A percentile compares a stretch with the other conserved stretches of the same genome.
Evolutionary conservation across 192 early-diverging fungal species (phyloP).

Genomic region (Gryganskiella cystojenkinii): DNA sequence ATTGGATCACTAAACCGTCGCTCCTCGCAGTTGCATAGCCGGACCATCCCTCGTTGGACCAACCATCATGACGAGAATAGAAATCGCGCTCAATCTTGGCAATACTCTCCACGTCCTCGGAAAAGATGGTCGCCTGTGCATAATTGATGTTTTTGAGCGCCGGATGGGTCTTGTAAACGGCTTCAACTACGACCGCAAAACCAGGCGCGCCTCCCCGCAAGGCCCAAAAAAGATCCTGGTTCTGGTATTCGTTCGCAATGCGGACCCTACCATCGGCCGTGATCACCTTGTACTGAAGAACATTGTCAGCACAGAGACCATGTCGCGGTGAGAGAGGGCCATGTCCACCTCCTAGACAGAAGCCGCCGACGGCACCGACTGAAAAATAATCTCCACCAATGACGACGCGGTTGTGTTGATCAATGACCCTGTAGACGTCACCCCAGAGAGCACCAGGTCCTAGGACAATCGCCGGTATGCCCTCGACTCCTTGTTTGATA

Average conservation of each 20-base stretch:
- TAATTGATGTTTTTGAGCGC: constrained; percentile 16
- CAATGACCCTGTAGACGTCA: constrained; percentile 43
- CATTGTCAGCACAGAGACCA: constrained; percentile 62
- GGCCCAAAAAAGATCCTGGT: constrained; percentile 69
- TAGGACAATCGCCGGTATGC: constrained; percentile 35
- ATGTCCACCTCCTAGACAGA: constrained; percentile 58
- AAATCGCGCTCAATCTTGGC: constrained; percentile 10
- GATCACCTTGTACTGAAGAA: constrained; percentile 63
- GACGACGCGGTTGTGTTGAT: constrained; percentile 45
- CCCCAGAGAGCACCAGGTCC: constrained; percentile 56
- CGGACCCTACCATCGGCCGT: constrained; percentile 57
- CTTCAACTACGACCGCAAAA: constrained; percentile 47
- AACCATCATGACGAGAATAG: constrained; percentile 8
- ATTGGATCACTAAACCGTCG: background rate
- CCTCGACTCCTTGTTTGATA: background rate
- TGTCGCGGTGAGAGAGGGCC: constrained; percentile 56
- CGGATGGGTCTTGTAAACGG: constrained; percentile 26
- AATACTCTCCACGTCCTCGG: background rate
- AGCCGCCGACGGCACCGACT: constrained; percentile 57
- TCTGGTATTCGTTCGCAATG: constrained; percentile 49
- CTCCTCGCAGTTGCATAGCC: constrained; percentile 9
- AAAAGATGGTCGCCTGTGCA: background rate
- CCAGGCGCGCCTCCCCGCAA: constrained; percentile 63
- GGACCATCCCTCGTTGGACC: constrained; percentile 32
- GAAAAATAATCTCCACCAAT: constrained; percentile 41